Conservation (phyloP, 1,284 basidiomycete genomes). For the Ustilago crameri region DNA sequence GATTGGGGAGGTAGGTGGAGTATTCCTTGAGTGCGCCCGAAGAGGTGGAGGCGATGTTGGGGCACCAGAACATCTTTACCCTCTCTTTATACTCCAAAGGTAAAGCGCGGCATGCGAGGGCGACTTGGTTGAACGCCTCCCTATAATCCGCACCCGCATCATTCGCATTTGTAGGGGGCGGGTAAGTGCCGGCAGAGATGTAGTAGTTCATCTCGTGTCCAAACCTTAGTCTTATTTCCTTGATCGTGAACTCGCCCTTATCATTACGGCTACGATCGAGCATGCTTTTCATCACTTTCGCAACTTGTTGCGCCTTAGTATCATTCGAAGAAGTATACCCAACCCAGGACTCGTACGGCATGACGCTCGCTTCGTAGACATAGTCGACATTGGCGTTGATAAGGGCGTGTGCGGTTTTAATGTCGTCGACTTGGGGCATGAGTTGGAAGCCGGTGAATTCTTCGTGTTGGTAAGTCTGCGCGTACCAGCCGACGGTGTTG, state of each 20-base stretch:
- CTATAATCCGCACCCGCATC: constrained; percentile 18
- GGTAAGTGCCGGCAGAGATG: constrained; percentile 28
- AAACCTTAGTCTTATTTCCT: constrained; percentile 25
- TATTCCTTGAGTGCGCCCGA: constrained; percentile 24
- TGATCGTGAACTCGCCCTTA: constrained; percentile 9
- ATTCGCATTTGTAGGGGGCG: constrained; percentile 5
- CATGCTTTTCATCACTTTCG: constrained; percentile 16
- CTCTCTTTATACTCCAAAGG: background rate
- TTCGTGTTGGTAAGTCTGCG: constrained; percentile 30
- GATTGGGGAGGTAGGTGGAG: constrained; percentile 17
- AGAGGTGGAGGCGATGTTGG: constrained; percentile 35
- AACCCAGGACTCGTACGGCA: constrained; percentile 37
- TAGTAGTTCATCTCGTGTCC: constrained; percentile 47
- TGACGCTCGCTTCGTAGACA: constrained; percentile 36
- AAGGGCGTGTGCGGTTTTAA: constrained; percentile 9
- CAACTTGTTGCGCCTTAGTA: constrained; percentile 22
- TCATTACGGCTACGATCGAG: constrained; percentile 11
- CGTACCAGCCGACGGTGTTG: constrained; percentile 37
- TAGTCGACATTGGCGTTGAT: background rate
- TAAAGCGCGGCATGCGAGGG: constrained; percentile 15
- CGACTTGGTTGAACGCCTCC: constrained; percentile 27
- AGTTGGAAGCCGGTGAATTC: constrained; percentile 34
- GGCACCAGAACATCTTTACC: constrained; percentile 42
- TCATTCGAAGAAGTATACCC: constrained; percentile 23
- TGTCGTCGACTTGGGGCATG: constrained; percentile 33